Base-by-base conservation (phyloP, 164 flowering plant genomes). In the Tinospora cordifolia region DNA sequence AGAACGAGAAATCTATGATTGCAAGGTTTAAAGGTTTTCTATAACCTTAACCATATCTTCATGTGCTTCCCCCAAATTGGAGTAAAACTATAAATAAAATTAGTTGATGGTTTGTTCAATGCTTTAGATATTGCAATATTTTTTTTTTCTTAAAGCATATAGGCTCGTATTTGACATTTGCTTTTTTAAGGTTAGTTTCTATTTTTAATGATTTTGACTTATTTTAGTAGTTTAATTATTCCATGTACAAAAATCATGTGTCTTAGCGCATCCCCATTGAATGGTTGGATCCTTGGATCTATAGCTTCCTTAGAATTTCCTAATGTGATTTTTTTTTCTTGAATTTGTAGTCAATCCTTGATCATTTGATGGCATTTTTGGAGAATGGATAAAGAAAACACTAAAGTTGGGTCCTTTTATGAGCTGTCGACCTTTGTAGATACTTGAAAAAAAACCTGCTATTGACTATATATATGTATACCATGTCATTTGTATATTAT, bases 21-120 rank as follows among this genome's bases (percentile, higher is more conserved):
- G 76, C 76, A 83, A 84, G 88, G 87, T 85, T 65, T 15, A 68
- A 13, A 69, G 54, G 62, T 38, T 57, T 26, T 74, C 12, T 65
- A 6, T 19, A n/a, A 2, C 8, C 11, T 19, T 15, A 39, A 65
- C 0, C 26, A 13, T 65, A 13, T 65, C 6, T 65, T 8, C 19
- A 8, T 7, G 4, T 65, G 22, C 24, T 38, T 17, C 22, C 67
- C n/a, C 6, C 46, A 51, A 51, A 51, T n/a, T 51, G 59, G 19
- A 51, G 21, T 7, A 51, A n/a, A 51, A 8, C 21, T 22, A 6
- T 17, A n/a, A 51, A 8, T 17, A 30, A 51, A 51, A 51, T 51
- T 19, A 51, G 4, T 51, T 6, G 21, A 51, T 51, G 21, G 8
- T 51, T 51, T 2, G 1, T 14, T 51, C 22, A 0, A 41, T 19